These are phyloP conservation scores for Metarhizium anisopliae DNA, from an alignment of 2,329 filamentous ascomycete species.

Conservation along the genomic window DNA sequence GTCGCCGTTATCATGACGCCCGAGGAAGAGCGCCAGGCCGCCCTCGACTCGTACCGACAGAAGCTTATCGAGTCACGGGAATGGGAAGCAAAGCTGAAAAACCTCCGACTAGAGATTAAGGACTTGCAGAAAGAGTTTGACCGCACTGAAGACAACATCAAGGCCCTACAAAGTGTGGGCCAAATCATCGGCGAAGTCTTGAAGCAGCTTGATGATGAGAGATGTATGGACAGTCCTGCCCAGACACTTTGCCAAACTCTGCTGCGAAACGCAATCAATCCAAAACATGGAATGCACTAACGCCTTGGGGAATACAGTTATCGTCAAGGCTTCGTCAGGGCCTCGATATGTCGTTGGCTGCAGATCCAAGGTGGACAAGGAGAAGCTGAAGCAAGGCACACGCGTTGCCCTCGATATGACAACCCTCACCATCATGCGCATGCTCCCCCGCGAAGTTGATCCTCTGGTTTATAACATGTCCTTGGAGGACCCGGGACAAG, in stretches of 20 bases:
- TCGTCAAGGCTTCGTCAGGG: slow-evolving; percentile 95
- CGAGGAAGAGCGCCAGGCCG: slow-evolving; percentile 55
- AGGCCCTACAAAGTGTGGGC: slow-evolving; percentile 95
- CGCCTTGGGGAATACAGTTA: slow-evolving; percentile 52
- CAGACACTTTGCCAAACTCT: not conserved
- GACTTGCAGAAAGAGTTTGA: slow-evolving; percentile 91
- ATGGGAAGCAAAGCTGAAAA: slow-evolving; percentile 97
- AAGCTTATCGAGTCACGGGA: slow-evolving; percentile 91
- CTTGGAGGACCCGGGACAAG: slow-evolving; percentile 90
- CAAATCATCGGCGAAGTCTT: slow-evolving; percentile 99
- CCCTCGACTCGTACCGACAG: slow-evolving; percentile 67
- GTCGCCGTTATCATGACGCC: slow-evolving; percentile 34
- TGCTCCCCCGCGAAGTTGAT: slow-evolving; percentile 97
- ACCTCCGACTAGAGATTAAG: slow-evolving; percentile 90
- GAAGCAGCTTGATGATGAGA: slow-evolving; percentile 97
- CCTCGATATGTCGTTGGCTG: slow-evolving; percentile 97
- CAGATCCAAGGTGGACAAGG: slow-evolving; percentile 95
- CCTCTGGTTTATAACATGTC: slow-evolving; percentile 99
- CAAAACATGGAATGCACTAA: slow-evolving; percentile 9
- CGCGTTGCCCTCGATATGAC: slow-evolving; percentile 98
- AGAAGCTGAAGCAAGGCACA: slow-evolving; percentile 95
- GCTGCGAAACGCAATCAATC: slow-evolving; percentile 9
- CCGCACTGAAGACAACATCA: slow-evolving; percentile 97
- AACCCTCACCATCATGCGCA: slow-evolving; percentile 98
- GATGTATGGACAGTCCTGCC: slow-evolving; percentile 56